Base-by-base conservation (phyloP, 1,284 basidiomycete species). In the Porogramme epimiltina region DNA sequence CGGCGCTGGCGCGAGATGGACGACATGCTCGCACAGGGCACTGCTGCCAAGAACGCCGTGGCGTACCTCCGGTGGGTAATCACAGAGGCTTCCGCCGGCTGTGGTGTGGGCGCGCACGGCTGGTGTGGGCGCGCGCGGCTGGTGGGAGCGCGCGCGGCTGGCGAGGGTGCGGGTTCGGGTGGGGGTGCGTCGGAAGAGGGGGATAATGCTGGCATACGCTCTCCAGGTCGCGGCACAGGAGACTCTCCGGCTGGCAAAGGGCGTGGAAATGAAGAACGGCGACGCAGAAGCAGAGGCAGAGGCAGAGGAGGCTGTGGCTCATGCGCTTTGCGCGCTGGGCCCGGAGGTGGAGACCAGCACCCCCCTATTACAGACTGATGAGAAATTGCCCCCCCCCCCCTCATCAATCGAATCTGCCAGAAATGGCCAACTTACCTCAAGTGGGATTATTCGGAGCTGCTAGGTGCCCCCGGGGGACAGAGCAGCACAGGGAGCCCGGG, bases 201-300 rank as follows among this genome's bases (percentile, higher is more conserved):
- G 23, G 78, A 74, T n/a, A 38, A 75, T 84, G 62, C 66, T 85
- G 49, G 73, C 70, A 34, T 72, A 77, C 44, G 81, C 81, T 34
- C 66, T 85, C 54, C 73, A 78, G 18, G 74, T 75, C 51, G 76
- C 79, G 37, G 78, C 78, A 4, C 72, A 74, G 24, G 63, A 72
- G 18, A 76, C 81, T 41, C 58, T 66, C 22, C 64, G 71, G 49
- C 38, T 59, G 13, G 50, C 20, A 50, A 37, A 5, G 34, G 34
- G 16, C 16, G 42, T 38, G 42, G 42, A 37, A 44, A 34, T 28
- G 36, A 37, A 26, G 23, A 42, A 18, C 9, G 41, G 37, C 28
- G 38, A 20, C 22, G 24, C 40, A 16, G 19, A 23, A 20, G 53
- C 60, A 75, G 10, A 38, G 47, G 41, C 48, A 31, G 42, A 45